Percentiles rank a stretch among this genome's conserved stretches.
Evolutionary conservation across 73 alveolate genomes (phyloP).

Genomic region (Blepharisma stoltei): DNA sequence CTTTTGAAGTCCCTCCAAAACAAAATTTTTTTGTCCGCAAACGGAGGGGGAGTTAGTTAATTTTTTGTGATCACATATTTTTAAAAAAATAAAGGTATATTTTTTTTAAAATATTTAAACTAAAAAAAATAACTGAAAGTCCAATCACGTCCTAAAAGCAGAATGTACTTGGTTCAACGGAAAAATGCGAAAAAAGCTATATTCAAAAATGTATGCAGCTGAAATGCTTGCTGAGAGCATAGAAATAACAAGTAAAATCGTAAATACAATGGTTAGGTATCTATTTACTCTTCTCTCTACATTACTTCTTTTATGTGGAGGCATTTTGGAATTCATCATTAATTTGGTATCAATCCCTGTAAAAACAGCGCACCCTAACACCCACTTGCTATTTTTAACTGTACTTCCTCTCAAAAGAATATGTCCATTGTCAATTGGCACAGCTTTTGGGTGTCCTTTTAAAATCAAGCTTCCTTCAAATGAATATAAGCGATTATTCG

Average conservation of each 20-base stretch:
- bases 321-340: not conserved
- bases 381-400: constrained; percentile 65
- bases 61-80: too few species aligned
- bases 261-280: not conserved
- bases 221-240: not conserved
- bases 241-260: not conserved
- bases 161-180: too few species aligned
- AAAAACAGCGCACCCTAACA: constrained; percentile 67
- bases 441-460: constrained; percentile 51
- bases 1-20: too few species aligned
- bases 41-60: too few species aligned
- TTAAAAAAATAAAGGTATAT: too few species aligned
- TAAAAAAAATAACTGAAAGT: too few species aligned
- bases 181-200: too few species aligned
- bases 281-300: constrained; percentile 7
- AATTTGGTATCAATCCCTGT: constrained; percentile 73
- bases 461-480: constrained; percentile 56
- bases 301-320: not conserved
- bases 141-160: too few species aligned
- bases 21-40: too few species aligned
- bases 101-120: too few species aligned
- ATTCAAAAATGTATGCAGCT: not conserved
- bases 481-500: constrained; percentile 49
- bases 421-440: constrained; percentile 30
- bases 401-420: constrained; percentile 34